Percentiles rank a stretch among this genome's conserved stretches.
Conservation (phyloP, 2,329 filamentous ascomycete species). For the Trichoderma koningiopsis region DNA sequence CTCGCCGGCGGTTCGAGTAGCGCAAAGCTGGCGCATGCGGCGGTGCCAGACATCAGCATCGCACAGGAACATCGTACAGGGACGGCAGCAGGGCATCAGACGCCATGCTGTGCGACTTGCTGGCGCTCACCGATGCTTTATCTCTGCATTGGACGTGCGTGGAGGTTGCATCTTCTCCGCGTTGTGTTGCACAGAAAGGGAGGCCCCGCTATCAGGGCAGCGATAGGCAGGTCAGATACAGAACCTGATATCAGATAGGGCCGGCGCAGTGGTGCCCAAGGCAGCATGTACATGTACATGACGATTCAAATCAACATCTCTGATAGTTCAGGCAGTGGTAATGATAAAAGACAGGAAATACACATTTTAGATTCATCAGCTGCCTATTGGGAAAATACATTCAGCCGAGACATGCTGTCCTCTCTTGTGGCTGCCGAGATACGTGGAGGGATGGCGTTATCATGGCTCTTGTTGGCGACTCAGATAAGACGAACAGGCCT, state of each 20-base stretch:
- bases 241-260: background rate
- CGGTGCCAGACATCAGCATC: background rate
- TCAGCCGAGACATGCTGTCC: background rate
- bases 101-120: background rate
- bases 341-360: background rate
- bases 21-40: background rate
- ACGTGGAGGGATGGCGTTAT: background rate
- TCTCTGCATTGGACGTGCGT: constrained; percentile 10
- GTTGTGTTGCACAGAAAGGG: constrained; percentile 16
- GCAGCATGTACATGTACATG: background rate
- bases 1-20: background rate
- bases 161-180: constrained; percentile 6
- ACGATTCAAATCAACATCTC: background rate
- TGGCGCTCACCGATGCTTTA: constrained; percentile 23
- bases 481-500: background rate
- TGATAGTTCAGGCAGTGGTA: too few relatives aligned
- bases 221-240: background rate
- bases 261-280: constrained; percentile 1
- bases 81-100: background rate
- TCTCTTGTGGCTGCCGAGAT: background rate
- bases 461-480: background rate
- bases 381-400: background rate
- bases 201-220: constrained; percentile 20
- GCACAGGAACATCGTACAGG: background rate
- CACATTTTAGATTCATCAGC: background rate